These are phyloP conservation scores for Mucuna pruriens DNA, from an alignment of 306 rosid genomes.

Conservation along the genomic window DNA sequence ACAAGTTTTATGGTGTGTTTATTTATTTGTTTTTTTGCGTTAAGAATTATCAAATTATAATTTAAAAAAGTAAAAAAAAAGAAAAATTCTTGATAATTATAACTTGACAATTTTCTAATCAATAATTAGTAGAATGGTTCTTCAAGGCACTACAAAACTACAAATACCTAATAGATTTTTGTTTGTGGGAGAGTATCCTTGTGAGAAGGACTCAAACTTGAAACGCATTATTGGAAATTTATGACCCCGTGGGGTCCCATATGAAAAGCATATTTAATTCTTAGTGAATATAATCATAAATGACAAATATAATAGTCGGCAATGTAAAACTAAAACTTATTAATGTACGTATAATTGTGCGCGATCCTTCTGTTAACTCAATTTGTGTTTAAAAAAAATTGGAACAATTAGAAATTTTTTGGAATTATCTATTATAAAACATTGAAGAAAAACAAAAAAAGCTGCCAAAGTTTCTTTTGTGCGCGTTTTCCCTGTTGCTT, in stretches of 20 bases:
- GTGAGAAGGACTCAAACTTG: neutral
- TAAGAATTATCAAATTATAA: neutral
- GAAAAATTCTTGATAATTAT: neutral
- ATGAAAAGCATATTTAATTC: neutral
- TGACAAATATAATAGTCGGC: slow-evolving; percentile 5
- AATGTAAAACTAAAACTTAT: neutral
- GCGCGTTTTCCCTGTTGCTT: neutral
- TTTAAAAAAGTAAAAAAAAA: neutral
- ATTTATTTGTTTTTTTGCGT: neutral
- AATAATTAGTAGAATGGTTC: neutral
- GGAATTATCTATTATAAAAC: neutral
- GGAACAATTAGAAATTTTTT: neutral
- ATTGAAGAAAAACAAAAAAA: neutral
- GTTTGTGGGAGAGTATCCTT: neutral
- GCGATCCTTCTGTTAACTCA: too few relatives aligned
- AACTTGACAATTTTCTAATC: neutral
- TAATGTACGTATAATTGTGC: too few relatives aligned
- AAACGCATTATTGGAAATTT: slow-evolving; percentile 1
- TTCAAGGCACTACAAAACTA: neutral
- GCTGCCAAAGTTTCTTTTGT: neutral
- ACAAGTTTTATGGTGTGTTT: neutral
- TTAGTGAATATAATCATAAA: neutral
- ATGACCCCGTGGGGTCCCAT: neutral
- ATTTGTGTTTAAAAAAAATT: neutral
- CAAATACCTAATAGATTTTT: neutral